phyloP scores from a whole-genome alignment of 2,329 filamentous ascomycete genomes.

The Aureobasidium sp. region DNA sequence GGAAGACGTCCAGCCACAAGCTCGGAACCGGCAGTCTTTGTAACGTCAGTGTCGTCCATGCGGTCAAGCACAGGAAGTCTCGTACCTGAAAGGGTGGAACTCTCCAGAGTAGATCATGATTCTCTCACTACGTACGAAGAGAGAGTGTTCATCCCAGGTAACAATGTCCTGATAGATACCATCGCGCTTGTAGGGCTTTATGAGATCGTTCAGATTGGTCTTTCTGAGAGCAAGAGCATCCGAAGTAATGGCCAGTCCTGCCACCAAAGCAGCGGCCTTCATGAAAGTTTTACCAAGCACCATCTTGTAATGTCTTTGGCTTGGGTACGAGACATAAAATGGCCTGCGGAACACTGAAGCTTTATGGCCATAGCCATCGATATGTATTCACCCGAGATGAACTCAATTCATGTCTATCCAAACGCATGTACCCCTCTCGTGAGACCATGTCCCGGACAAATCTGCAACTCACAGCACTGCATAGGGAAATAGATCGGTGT shows the following conservation, averaged over 20 bases:
- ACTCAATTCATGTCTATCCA: background rate
- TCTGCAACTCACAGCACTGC: background rate
- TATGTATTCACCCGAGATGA: conserved; percentile 7
- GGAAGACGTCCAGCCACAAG: conserved; percentile 64
- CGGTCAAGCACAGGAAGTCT: background rate
- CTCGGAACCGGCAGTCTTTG: conserved; percentile 49
- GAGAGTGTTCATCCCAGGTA: conserved; percentile 61
- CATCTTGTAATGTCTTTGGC: conserved; percentile 14
- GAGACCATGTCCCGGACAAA: background rate
- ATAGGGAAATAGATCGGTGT: conserved; percentile 1
- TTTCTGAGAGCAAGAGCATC: conserved; percentile 41
- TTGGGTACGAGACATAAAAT: background rate
- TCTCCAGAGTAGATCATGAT: conserved; percentile 66
- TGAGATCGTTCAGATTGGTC: conserved; percentile 38
- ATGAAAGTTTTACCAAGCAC: conserved; percentile 19
- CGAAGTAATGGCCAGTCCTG: conserved; percentile 11
- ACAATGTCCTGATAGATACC: conserved; percentile 47
- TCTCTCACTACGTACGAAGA: conserved; percentile 62
- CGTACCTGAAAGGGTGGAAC: conserved; percentile 54
- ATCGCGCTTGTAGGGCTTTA: conserved; percentile 41
- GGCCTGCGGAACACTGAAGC: background rate
- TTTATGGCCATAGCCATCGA: conserved; percentile 2
- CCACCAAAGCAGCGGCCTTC: conserved; percentile 19
- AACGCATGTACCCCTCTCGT: background rate
- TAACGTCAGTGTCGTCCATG: background rate